Evolutionary conservation across 331 rosid species (phyloP).

Genomic region (Malus hybrid): DNA sequence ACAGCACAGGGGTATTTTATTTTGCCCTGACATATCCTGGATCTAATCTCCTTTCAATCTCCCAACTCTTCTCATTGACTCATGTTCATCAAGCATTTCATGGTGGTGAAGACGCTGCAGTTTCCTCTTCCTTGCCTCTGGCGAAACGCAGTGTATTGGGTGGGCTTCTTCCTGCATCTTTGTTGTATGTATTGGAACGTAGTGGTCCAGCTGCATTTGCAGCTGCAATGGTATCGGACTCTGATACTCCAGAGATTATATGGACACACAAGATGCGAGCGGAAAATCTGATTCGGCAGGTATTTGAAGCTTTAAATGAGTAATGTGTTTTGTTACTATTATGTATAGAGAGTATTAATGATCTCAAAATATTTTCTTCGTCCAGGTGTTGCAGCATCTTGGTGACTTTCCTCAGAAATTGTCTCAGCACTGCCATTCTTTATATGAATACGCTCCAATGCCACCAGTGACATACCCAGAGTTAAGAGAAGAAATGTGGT

Average conservation of each 20-base stretch:
- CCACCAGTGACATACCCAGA: slow-evolving; percentile 99
- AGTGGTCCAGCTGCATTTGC: slow-evolving; percentile 96
- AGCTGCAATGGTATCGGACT: slow-evolving; percentile 99
- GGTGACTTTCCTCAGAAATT: slow-evolving; percentile 97
- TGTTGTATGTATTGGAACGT: slow-evolving; percentile 96
- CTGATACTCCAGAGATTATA: slow-evolving; percentile 98
- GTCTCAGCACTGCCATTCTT: slow-evolving; percentile 91
- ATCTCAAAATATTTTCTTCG: slow-evolving; percentile 11
- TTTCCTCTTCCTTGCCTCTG: slow-evolving; percentile 92
- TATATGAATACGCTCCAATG: slow-evolving; percentile 95
- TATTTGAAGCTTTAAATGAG: slow-evolving; percentile 16
- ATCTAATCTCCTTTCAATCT: slow-evolving; percentile 86
- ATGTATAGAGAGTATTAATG: slow-evolving; percentile 5
- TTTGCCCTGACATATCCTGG: slow-evolving; percentile 98
- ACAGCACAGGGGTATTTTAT: slow-evolving; percentile 92
- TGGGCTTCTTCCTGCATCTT: slow-evolving; percentile 94
- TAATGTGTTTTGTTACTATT: neutral
- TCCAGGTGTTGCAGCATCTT: slow-evolving; percentile 97
- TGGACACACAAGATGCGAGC: slow-evolving; percentile 99
- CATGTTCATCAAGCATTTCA: slow-evolving; percentile 99
- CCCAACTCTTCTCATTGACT: slow-evolving; percentile 84
- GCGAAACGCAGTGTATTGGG: slow-evolving; percentile 99
- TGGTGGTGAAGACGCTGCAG: slow-evolving; percentile 99
- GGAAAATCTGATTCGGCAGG: slow-evolving; percentile 93
- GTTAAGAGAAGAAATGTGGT: slow-evolving; percentile 99